Conservation (phyloP, 768 basidiomycete species). For the Panaeolus cyanescens region DNA sequence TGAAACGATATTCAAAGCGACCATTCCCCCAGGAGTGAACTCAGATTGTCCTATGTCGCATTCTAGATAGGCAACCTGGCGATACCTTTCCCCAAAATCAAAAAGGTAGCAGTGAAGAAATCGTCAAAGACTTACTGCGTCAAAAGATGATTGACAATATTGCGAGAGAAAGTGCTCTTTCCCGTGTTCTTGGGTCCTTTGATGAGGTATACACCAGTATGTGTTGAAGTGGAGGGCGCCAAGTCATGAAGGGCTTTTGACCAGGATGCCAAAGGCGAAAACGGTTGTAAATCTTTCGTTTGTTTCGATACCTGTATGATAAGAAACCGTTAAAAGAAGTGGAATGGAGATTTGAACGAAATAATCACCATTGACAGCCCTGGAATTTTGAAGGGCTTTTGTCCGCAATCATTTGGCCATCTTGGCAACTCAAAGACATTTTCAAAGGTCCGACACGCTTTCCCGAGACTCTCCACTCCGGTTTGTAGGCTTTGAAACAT, state of each 20-base stretch:
- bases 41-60: conserved; percentile 95
- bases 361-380: conserved; percentile 50
- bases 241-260: conserved; percentile 30
- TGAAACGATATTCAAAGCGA: conserved; percentile 75
- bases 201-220: conserved; percentile 55
- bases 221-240: conserved; percentile 18
- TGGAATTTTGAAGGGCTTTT: conserved; percentile 44
- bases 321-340: background rate
- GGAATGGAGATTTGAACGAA: background rate
- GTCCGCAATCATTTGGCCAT: conserved; percentile 33
- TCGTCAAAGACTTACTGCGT: conserved; percentile 42
- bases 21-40: conserved; percentile 85
- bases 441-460: conserved; percentile 62
- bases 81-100: conserved; percentile 49
- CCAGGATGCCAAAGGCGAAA: conserved; percentile 41
- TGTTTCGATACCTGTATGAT: conserved; percentile 32
- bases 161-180: conserved; percentile 87
- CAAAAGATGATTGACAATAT: conserved; percentile 70
- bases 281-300: conserved; percentile 39
- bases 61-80: conserved; percentile 87
- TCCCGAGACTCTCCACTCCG: conserved; percentile 67
- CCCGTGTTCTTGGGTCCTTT: conserved; percentile 88
- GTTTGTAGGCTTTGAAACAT: conserved; percentile 59
- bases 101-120: background rate
- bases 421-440: conserved; percentile 60